Percentiles rank a stretch among this genome's conserved stretches.
These are phyloP conservation scores for Leptographium procerum DNA, from an alignment of 2,329 filamentous ascomycete species.

Conservation along the genomic window DNA sequence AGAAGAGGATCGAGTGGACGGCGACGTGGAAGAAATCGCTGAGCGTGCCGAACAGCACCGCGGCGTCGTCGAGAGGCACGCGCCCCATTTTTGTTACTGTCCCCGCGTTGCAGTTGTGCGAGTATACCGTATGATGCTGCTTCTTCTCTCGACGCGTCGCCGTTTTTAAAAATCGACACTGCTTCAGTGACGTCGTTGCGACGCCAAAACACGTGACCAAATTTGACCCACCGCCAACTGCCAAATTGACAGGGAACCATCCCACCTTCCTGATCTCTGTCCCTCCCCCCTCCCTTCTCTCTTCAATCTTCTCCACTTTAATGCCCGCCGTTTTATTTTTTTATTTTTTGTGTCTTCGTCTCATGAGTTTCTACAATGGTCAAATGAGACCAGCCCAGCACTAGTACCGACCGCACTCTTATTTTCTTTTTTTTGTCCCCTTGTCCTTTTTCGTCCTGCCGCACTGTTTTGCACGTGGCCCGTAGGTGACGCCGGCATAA, in stretches of 20 bases:
- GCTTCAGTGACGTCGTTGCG: background rate
- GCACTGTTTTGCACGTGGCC: background rate
- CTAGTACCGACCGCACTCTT: background rate
- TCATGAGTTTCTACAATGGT: background rate
- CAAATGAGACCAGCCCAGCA: background rate
- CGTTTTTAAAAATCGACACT: background rate
- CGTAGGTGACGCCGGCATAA: background rate
- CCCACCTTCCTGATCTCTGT: background rate
- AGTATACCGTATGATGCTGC: background rate
- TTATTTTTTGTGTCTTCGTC: background rate
- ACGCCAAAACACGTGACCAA: slow-evolving; percentile 6
- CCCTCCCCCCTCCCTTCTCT: background rate
- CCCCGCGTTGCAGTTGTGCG: background rate
- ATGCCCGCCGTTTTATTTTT: background rate
- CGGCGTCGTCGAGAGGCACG: slow-evolving; percentile 22
- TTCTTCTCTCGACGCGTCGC: background rate
- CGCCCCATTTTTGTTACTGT: background rate
- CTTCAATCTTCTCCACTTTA: background rate
- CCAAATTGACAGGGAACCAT: background rate
- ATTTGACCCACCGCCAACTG: too few species aligned
- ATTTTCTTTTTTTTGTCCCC: background rate
- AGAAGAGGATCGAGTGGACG: slow-evolving; percentile 77
- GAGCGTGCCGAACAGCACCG: slow-evolving; percentile 56
- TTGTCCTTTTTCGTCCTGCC: background rate
- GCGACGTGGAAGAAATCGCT: slow-evolving; percentile 70